Evolutionary conservation across 2,329 filamentous ascomycete genomes (phyloP), one percentile per base, ranked within the genome.

Genomic region (Fonsecaea pedrosoi): DNA sequence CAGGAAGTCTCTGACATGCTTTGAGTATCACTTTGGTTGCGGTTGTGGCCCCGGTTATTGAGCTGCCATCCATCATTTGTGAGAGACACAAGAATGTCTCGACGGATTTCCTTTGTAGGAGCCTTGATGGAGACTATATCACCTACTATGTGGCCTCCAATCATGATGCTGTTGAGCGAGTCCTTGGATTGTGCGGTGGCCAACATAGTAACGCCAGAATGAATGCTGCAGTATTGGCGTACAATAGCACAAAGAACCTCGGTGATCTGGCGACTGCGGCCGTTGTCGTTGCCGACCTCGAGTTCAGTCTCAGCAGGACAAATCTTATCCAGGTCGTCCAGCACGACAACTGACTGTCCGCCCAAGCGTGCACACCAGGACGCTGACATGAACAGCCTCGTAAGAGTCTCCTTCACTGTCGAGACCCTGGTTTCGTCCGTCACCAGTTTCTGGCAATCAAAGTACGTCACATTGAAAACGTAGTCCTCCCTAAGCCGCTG

Each of bases 181-280:
- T 99, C 95, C 76, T 99, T 99, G 18, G 90, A 90, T 77, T 97
- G 93, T 0, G 94, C 93, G 21, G 94, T 98, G 3, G 92, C 94
- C 9, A 99, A 83, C 60, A 99, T 80, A 4, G 97, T 92, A 13
- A 99, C 91, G 1, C 90, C 89, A 69, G 90, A 92, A 67, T 92
- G 89, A 69, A 87, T 85, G 0, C 87, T 88, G 76, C 94, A 97
- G 76, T 94, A 94, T 75, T 97, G 91, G 64, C 89, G 87, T 0
- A 94, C 91, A 70, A 95, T 89, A 0, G 90, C 88, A 75, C 92
- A 91, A 4, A 99, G 85, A 0, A 92, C 88, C 78, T 99, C 95
- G 75, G 94, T 97, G 65, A 97, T 88, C 73, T 98, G 94, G 38
- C 93, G 88, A 76, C 94, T 98, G 70, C 94, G 87, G 18, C 92